These are phyloP conservation scores for Apophysomyces sp. DNA, from an alignment of 371 early-diverging fungal species.

Conservation along the genomic window DNA sequence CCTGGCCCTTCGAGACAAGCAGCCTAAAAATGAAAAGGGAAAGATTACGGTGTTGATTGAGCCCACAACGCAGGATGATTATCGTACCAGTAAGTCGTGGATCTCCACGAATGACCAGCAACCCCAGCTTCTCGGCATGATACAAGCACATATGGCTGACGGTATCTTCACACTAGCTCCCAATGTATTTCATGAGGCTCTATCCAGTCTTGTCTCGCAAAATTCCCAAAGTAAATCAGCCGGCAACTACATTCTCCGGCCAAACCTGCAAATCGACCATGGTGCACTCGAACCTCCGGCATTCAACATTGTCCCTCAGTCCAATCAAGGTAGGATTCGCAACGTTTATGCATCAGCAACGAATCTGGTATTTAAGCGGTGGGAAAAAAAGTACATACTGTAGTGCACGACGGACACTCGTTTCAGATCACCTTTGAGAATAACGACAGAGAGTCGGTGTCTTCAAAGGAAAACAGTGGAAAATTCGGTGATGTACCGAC, in stretches of 20 bases:
- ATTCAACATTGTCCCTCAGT: constrained; percentile 30
- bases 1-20: neutral
- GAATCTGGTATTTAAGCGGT: too few relatives aligned
- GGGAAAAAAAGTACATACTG: constrained; percentile 6
- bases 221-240: constrained; percentile 12
- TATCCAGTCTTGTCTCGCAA: constrained; percentile 24
- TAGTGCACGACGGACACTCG: constrained; percentile 6
- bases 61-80: constrained; percentile 20
- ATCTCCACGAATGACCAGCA: constrained; percentile 1
- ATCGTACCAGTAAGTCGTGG: constrained; percentile 15
- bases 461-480: neutral
- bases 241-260: constrained; percentile 24
- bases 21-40: neutral
- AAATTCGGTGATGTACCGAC: neutral
- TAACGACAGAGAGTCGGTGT: neutral
- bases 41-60: constrained; percentile 20
- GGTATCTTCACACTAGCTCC: constrained; percentile 10
- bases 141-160: constrained; percentile 7
- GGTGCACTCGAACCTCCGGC: constrained; percentile 27
- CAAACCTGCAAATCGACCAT: constrained; percentile 19
- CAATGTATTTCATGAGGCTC: constrained; percentile 33
- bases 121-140: constrained; percentile 4
- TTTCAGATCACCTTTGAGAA: constrained; percentile 10
- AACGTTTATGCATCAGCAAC: too few relatives aligned
- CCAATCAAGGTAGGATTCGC: constrained; percentile 25